phyloP scores from a whole-genome alignment of 768 basidiomycete genomes.

The Filobasidium floriforme region DNA sequence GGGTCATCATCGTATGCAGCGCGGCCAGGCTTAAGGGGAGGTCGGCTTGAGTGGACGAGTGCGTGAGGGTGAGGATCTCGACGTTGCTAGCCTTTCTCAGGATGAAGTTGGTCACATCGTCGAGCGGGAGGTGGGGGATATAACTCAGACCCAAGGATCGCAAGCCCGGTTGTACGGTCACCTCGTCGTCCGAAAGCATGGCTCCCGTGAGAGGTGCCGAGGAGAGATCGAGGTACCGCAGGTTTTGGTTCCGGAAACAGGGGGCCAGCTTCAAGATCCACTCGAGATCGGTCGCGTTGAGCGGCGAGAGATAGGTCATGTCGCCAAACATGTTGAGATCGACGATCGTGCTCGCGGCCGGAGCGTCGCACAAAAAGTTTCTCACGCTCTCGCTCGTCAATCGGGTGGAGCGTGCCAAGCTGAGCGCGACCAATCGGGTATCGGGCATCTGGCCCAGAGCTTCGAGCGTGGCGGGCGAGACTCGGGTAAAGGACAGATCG shows the following conservation, averaged over 20 bases:
- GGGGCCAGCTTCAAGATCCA: slow-evolving; percentile 67
- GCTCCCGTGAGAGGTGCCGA: slow-evolving; percentile 63
- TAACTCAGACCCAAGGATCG: slow-evolving; percentile 85
- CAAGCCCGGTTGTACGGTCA: slow-evolving; percentile 62
- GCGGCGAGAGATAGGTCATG: slow-evolving; percentile 66
- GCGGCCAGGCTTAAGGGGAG: slow-evolving; percentile 49
- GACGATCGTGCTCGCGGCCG: slow-evolving; percentile 52
- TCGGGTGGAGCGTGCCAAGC: slow-evolving; percentile 75
- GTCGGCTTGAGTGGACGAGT: slow-evolving; percentile 62
- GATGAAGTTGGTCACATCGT: slow-evolving; percentile 62
- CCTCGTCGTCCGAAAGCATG: slow-evolving; percentile 50
- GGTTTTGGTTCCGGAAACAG: slow-evolving; percentile 63
- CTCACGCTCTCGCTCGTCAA: slow-evolving; percentile 71
- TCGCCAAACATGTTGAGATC: slow-evolving; percentile 89
- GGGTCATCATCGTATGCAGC: slow-evolving; percentile 63
- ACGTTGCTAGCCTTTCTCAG: slow-evolving; percentile 61
- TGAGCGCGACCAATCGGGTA: slow-evolving; percentile 66
- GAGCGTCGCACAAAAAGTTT: slow-evolving; percentile 62
- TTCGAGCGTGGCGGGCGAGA: slow-evolving; percentile 33
- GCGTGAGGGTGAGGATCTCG: slow-evolving; percentile 80
- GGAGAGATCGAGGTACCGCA: slow-evolving; percentile 85
- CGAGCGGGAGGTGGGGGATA: slow-evolving; percentile 63
- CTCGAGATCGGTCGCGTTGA: slow-evolving; percentile 59
- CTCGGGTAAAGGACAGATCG: slow-evolving; percentile 43
- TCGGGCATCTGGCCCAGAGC: slow-evolving; percentile 54